Conservation (phyloP, 202 grass and related monocot genomes). For the Musa balbisiana region DNA sequence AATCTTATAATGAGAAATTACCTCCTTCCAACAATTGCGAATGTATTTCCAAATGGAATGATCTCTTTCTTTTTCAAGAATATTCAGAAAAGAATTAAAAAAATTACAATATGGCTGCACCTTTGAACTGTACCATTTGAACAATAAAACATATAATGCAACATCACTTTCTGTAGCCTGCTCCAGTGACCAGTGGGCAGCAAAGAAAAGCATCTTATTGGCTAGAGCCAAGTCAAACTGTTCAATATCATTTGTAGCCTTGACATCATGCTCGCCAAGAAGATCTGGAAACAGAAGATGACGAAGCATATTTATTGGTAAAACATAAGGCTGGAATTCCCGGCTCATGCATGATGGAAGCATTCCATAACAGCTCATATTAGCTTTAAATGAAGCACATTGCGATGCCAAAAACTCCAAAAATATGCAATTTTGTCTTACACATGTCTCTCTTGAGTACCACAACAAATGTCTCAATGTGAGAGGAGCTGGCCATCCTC, state of each 20-base stretch:
- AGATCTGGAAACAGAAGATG: slow-evolving; percentile 47
- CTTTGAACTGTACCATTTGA: slow-evolving; percentile 49
- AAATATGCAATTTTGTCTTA: slow-evolving; percentile 68
- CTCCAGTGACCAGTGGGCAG: slow-evolving; percentile 84
- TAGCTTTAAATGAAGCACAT: slow-evolving; percentile 59
- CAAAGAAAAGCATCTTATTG: slow-evolving; percentile 77
- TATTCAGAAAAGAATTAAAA: slow-evolving; percentile 39
- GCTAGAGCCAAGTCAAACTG: slow-evolving; percentile 47
- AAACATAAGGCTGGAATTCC: slow-evolving; percentile 33
- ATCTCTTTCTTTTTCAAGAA: slow-evolving; percentile 42
- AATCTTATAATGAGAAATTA: slow-evolving; percentile 51
- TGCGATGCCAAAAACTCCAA: slow-evolving; percentile 59
- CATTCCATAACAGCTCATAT: slow-evolving; percentile 23
- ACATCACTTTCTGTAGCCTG: slow-evolving; percentile 59
- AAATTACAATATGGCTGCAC: slow-evolving; percentile 65
- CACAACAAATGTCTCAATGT: slow-evolving; percentile 59
- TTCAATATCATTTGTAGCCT: slow-evolving; percentile 6
- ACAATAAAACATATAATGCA: slow-evolving; percentile 50
- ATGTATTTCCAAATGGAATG: slow-evolving; percentile 77
- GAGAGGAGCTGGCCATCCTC: slow-evolving; percentile 74
- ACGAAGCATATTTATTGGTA: slow-evolving; percentile 36
- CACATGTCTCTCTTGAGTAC: slow-evolving; percentile 77
- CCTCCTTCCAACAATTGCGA: slow-evolving; percentile 40
- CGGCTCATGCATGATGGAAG: slow-evolving; percentile 20
- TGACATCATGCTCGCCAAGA: slow-evolving; percentile 22